These are phyloP conservation scores for Cyclocybe cylindracea DNA, from an alignment of 768 basidiomycete species.

Conservation along the genomic window DNA sequence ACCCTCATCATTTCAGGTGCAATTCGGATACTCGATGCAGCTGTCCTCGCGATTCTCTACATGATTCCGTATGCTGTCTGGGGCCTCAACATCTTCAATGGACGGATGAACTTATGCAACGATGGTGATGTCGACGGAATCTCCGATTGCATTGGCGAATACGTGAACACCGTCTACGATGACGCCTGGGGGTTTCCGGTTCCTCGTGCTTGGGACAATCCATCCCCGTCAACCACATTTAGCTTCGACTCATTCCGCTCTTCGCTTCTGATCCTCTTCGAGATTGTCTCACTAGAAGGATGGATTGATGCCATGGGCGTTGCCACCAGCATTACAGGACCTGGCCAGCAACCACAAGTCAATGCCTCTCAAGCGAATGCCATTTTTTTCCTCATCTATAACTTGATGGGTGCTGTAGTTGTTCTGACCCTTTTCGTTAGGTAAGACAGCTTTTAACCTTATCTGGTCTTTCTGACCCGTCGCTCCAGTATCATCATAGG, in stretches of 20 bases:
- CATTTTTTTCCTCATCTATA: constrained; percentile 90
- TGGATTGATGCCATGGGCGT: constrained; percentile 94
- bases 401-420: constrained; percentile 86
- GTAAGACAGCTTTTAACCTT: constrained; percentile 39
- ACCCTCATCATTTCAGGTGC: constrained; percentile 86
- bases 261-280: constrained; percentile 89
- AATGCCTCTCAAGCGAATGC: constrained; percentile 83
- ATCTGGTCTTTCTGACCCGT: background rate
- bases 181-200: constrained; percentile 66
- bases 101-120: constrained; percentile 83
- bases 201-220: constrained; percentile 90
- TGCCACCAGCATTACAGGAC: constrained; percentile 76
- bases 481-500: constrained; percentile 86
- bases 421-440: constrained; percentile 90
- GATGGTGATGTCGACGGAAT: constrained; percentile 59
- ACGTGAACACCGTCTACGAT: constrained; percentile 59
- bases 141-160: constrained; percentile 75
- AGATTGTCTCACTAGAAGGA: constrained; percentile 94
- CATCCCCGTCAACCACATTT: constrained; percentile 79
- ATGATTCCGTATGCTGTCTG: constrained; percentile 93
- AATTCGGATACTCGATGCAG: constrained; percentile 84
- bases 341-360: constrained; percentile 64
- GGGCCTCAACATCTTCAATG: constrained; percentile 92
- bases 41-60: constrained; percentile 84
- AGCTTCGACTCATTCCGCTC: constrained; percentile 87